Evolutionary conservation across 2,329 filamentous ascomycete species (phyloP).

Genomic region (Chaetomiaceae sp.): DNA sequence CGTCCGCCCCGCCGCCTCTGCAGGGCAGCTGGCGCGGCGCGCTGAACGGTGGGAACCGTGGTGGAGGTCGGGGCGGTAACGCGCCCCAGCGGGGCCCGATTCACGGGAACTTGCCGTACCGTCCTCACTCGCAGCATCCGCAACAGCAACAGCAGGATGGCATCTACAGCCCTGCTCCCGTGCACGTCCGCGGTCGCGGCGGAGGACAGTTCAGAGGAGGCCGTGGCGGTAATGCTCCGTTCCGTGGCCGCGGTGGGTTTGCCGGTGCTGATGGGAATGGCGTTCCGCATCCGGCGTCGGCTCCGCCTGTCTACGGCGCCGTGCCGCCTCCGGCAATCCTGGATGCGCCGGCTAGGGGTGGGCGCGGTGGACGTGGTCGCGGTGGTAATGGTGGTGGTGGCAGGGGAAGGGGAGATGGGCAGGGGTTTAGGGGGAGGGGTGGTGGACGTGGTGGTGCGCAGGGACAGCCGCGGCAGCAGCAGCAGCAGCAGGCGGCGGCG

Average conservation of each 20-base stretch:
- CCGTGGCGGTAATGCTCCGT: background rate
- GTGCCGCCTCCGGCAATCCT: conserved; percentile 59
- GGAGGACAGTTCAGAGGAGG: conserved; percentile 23
- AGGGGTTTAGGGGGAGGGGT: conserved; percentile 14
- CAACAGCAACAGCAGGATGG: conserved; percentile 19
- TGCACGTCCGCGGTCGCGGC: conserved; percentile 18
- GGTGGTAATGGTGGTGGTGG: conserved; percentile 21
- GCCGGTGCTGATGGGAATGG: conserved; percentile 1
- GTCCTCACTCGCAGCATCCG: conserved; percentile 30
- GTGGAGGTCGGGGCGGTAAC: conserved; percentile 31
- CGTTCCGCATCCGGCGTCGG: conserved; percentile 11
- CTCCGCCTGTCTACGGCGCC: conserved; percentile 42
- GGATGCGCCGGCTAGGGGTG: conserved; percentile 40
- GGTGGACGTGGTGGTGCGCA: background rate
- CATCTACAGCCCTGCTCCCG: conserved; percentile 2
- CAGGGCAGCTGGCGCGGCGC: conserved; percentile 56
- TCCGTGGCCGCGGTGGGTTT: background rate
- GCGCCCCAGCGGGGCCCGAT: conserved; percentile 32
- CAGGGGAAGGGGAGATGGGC: conserved; percentile 12
- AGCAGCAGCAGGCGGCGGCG: background rate
- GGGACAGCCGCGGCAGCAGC: background rate
- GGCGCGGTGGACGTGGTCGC: conserved; percentile 36
- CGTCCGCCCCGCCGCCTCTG: conserved; percentile 50
- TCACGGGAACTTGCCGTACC: conserved; percentile 51
- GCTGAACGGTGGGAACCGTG: conserved; percentile 43